Evolutionary conservation across 352 stramenopile genomes (phyloP).

Genomic region (Globisporangium irregulare): DNA sequence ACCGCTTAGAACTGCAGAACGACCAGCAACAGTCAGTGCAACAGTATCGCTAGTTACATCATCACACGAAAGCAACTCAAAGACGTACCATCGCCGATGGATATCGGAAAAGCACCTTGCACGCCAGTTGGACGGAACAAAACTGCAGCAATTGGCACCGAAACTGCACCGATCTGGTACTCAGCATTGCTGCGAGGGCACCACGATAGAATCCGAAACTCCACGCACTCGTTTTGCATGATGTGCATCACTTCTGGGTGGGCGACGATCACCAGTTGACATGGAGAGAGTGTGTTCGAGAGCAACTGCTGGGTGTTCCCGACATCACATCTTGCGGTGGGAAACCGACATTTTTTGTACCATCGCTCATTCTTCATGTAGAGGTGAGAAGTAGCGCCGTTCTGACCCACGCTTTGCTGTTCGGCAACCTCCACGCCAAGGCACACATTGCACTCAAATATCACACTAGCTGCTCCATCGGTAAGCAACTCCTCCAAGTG

Average conservation of each 20-base stretch:
- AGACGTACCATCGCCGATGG: conserved; percentile 26
- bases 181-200: conserved; percentile 8
- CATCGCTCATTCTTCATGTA: conserved; percentile 7
- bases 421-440: conserved; percentile 11
- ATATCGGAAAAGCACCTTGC: conserved; percentile 38
- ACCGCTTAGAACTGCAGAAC: conserved; percentile 1
- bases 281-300: neutral
- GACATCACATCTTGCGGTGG: neutral
- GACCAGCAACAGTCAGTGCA: neutral
- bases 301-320: conserved; percentile 11
- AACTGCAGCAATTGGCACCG: conserved; percentile 32
- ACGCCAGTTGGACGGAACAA: conserved; percentile 39
- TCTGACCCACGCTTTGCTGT: neutral
- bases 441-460: conserved; percentile 10
- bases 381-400: neutral
- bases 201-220: conserved; percentile 16
- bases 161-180: conserved; percentile 25
- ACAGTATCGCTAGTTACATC: neutral
- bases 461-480: neutral
- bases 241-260: conserved; percentile 19
- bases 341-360: conserved; percentile 11
- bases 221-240: conserved; percentile 16
- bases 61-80: neutral
- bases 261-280: conserved; percentile 12
- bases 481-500: conserved; percentile 11